Conservation (phyloP, 176 grass and related monocot species). For the Triticum monococcum region DNA sequence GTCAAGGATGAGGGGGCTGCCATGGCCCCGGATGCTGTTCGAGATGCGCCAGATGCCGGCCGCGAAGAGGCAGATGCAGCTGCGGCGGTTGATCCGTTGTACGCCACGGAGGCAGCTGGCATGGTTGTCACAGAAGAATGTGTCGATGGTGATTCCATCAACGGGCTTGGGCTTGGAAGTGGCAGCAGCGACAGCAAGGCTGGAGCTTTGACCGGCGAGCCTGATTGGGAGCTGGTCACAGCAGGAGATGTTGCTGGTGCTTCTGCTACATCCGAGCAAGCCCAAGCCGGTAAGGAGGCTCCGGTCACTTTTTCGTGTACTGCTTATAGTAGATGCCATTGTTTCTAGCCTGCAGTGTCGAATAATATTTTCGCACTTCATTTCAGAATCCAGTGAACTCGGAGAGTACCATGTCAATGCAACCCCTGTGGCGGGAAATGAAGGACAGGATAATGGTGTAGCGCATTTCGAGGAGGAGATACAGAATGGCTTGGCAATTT, state of each 20-base stretch:
- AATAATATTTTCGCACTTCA: background rate
- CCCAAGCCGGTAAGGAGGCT: constrained; percentile 27
- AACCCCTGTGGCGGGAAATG: background rate
- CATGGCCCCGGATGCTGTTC: background rate
- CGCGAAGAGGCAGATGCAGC: background rate
- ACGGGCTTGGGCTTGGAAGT: background rate
- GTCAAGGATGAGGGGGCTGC: constrained; percentile 15
- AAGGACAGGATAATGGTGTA: background rate
- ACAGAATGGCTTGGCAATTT: background rate
- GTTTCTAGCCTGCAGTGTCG: background rate
- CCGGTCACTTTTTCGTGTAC: background rate
- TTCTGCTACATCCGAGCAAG: constrained; percentile 1
- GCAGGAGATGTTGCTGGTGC: constrained; percentile 1
- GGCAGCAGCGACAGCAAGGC: background rate
- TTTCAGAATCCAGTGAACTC: constrained; percentile 5
- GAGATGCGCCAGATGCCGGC: background rate
- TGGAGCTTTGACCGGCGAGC: background rate
- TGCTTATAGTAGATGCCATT: background rate
- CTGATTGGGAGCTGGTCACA: background rate
- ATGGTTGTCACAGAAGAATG: constrained; percentile 33
- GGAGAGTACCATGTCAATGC: background rate
- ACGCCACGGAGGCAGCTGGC: constrained; percentile 23
- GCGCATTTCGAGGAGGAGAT: constrained; percentile 6
- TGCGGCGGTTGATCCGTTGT: constrained; percentile 12
- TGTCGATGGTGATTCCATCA: background rate